These are phyloP conservation scores for Berberis vulgaris DNA, from an alignment of 164 flowering plant genomes.

Conservation along the genomic window DNA sequence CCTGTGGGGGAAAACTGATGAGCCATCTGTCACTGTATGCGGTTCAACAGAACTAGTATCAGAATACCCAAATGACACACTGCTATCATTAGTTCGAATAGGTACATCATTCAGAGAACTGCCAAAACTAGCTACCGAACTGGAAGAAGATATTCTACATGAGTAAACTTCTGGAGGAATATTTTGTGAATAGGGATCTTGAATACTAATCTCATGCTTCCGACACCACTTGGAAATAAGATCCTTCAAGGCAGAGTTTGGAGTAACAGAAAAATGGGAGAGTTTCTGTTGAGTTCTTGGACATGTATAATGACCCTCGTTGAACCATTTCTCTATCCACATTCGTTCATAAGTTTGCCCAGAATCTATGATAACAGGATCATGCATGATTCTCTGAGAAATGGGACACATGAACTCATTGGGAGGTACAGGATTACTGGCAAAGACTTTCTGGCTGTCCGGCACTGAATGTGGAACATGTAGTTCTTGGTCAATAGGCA, in stretches of 20 bases:
- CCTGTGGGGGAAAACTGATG: slow-evolving; percentile 5
- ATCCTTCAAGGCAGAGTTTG: slow-evolving; percentile 49
- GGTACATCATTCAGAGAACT: slow-evolving; percentile 47
- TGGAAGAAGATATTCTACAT: slow-evolving; percentile 11
- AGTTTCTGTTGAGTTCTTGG: slow-evolving; percentile 56
- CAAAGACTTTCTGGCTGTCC: slow-evolving; percentile 15
- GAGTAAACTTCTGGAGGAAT: slow-evolving; percentile 11
- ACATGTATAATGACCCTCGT: slow-evolving; percentile 69
- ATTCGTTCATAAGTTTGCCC: slow-evolving; percentile 80
- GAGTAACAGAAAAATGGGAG: slow-evolving; percentile 33
- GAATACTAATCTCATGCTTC: slow-evolving; percentile 19
- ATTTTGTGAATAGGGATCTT: slow-evolving; percentile 18
- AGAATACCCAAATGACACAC: slow-evolving; percentile 39
- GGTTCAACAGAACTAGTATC: slow-evolving; percentile 37
- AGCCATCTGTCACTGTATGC: slow-evolving; percentile 7
- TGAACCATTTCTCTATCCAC: slow-evolving; percentile 80
- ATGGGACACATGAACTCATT: slow-evolving; percentile 70
- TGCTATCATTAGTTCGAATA: slow-evolving; percentile 41
- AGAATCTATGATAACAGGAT: slow-evolving; percentile 80
- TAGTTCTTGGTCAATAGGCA: slow-evolving; percentile 16
- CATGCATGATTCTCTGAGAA: slow-evolving; percentile 62
- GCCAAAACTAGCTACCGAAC: slow-evolving; percentile 29
- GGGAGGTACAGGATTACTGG: slow-evolving; percentile 28
- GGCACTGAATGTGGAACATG: slow-evolving; percentile 3
- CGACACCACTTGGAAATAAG: slow-evolving; percentile 60